Evolutionary conservation across 2,329 filamentous ascomycete genomes (phyloP).

Genomic region (Mycosphaerella arachidis): DNA sequence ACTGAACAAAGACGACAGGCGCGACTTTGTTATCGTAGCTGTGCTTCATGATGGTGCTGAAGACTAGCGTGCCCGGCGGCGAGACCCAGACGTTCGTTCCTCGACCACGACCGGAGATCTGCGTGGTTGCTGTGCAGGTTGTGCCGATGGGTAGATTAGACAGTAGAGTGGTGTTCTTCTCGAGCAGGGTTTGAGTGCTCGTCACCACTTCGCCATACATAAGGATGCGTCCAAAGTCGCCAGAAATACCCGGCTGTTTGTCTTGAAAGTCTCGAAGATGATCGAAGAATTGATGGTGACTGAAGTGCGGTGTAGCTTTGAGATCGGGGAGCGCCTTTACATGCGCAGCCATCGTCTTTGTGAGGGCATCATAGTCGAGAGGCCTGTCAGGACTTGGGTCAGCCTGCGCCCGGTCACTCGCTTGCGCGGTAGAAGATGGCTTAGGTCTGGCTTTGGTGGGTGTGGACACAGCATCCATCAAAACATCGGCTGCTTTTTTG

Average conservation of each 20-base stretch:
- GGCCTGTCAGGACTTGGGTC: slow-evolving; percentile 50
- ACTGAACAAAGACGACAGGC: slow-evolving; percentile 90
- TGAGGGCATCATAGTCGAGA: slow-evolving; percentile 63
- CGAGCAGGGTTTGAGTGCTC: slow-evolving; percentile 87
- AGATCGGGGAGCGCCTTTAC: slow-evolving; percentile 61
- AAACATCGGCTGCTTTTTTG: slow-evolving; percentile 13
- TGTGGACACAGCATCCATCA: slow-evolving; percentile 7
- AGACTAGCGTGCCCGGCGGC: slow-evolving; percentile 78
- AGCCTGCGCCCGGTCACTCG: slow-evolving; percentile 27
- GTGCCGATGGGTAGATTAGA: slow-evolving; percentile 77
- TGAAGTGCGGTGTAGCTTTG: slow-evolving; percentile 78
- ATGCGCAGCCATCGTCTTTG: slow-evolving; percentile 72
- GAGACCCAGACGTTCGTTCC: slow-evolving; percentile 94
- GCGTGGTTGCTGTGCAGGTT: slow-evolving; percentile 78
- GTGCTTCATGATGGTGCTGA: slow-evolving; percentile 84
- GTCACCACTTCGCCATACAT: slow-evolving; percentile 91
- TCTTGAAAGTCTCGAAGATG: slow-evolving; percentile 64
- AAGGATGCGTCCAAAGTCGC: slow-evolving; percentile 68
- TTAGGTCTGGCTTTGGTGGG: slow-evolving; percentile 16
- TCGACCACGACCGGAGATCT: slow-evolving; percentile 81
- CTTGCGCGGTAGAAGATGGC: background rate
- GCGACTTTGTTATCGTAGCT: slow-evolving; percentile 66
- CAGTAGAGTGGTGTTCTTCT: slow-evolving; percentile 83
- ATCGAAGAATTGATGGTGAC: slow-evolving; percentile 73
- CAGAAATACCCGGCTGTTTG: slow-evolving; percentile 46